Evolutionary conservation across 768 basidiomycete species (phyloP).

Genomic region (Guyanaporus albipodus): DNA sequence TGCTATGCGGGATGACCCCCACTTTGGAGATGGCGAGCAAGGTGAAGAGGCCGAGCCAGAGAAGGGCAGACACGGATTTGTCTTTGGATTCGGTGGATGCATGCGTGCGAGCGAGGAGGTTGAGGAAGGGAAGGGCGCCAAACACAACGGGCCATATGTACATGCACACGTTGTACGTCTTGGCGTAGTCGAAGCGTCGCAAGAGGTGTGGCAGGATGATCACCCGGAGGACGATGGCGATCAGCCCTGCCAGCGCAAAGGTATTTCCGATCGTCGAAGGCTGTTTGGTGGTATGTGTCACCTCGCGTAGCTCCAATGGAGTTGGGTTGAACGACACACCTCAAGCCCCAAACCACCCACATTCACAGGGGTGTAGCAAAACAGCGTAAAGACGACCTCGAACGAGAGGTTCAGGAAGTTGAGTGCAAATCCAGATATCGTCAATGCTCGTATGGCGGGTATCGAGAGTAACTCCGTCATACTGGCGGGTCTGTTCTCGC

Average conservation of each 20-base stretch:
- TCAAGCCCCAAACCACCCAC: slow-evolving; percentile 55
- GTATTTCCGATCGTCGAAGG: slow-evolving; percentile 53
- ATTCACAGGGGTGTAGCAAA: slow-evolving; percentile 55
- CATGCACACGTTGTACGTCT: slow-evolving; percentile 51
- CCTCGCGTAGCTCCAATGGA: not conserved
- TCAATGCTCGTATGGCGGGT: slow-evolving; percentile 50
- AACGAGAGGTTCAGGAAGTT: slow-evolving; percentile 53
- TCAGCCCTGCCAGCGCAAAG: slow-evolving; percentile 47
- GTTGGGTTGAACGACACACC: slow-evolving; percentile 32
- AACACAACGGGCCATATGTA: slow-evolving; percentile 51
- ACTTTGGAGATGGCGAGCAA: slow-evolving; percentile 38
- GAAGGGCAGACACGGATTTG: slow-evolving; percentile 19
- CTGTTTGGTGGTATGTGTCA: slow-evolving; percentile 24
- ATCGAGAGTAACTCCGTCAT: slow-evolving; percentile 40
- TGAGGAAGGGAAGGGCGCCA: slow-evolving; percentile 46
- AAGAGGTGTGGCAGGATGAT: slow-evolving; percentile 51
- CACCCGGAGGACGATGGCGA: slow-evolving; percentile 47
- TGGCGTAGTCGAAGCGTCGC: slow-evolving; percentile 42
- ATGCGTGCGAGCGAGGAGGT: slow-evolving; percentile 40
- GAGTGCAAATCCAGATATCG: slow-evolving; percentile 47
- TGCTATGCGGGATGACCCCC: slow-evolving; percentile 30
- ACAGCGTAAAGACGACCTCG: slow-evolving; percentile 63
- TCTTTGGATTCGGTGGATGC: not conserved
- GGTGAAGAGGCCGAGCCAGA: slow-evolving; percentile 48
- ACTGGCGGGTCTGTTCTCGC: slow-evolving; percentile 16